Evolutionary conservation across 441 rosid genomes (phyloP), one percentile per base, ranked within the genome.

Genomic region (Mallotus repandus): DNA sequence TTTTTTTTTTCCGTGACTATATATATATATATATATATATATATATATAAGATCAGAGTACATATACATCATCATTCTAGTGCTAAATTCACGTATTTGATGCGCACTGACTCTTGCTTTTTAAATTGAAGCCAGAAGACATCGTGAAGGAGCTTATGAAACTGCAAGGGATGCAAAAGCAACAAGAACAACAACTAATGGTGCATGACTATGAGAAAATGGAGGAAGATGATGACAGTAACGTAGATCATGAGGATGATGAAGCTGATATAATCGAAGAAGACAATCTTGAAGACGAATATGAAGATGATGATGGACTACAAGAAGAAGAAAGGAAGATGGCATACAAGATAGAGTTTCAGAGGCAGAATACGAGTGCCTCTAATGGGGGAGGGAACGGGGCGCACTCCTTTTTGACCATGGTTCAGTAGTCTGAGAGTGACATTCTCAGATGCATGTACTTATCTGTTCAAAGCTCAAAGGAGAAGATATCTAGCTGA

Each of bases 91-190:
- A 54, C 52, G 22, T 60, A 64, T 64, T 9, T 63, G 62, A 59
- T 69, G 74, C 45, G 69, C 65, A 79, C 66, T 84, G 86, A 83
- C 74, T 80, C 46, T 63, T 78, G 77, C 76, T 83, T 81, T 82
- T 73, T 38, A 67, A 69, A 78, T 80, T 92, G 96, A 92, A 92
- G 97, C 96, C 94, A 92, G 97, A 89, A 89, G 94, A 87, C 90
- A 86, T 82, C 82, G 84, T 92, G 93, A 90, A 85, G 83, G 92
- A 87, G 88, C 59, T 83, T 84, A 83, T 77, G 68, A 79, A 81
- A 48, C 86, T 81, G 66, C 82, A 69, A 72, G 78, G 74, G 63
- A 61, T 43, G 21, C 78, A 77, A 15, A 75, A 65, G 2, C 80
- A 67, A 4, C 84, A 74, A 49, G 80, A 63, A 8, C 71, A 45